Percentiles rank a stretch among this genome's conserved stretches.
Conservation (phyloP, 257 asterid genomes). For the Nicotiana benthamiana region DNA sequence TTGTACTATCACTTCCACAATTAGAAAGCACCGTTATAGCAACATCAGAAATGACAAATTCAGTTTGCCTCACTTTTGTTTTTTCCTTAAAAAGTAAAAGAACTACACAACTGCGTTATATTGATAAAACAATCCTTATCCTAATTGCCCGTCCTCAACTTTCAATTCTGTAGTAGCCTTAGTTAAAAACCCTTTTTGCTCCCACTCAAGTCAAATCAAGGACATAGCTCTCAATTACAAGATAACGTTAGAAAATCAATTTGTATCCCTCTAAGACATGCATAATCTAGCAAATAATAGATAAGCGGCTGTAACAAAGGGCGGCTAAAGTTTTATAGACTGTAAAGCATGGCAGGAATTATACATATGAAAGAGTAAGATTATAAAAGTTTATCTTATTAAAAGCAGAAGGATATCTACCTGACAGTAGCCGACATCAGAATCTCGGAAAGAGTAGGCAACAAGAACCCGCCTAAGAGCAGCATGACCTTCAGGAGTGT, state of each 20-base stretch:
- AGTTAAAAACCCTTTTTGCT: background rate
- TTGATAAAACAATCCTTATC: background rate
- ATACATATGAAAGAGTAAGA: too few relatives aligned
- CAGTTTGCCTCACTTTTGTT: background rate
- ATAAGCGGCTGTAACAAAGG: background rate
- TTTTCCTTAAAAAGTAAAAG: too few relatives aligned
- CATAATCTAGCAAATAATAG: background rate
- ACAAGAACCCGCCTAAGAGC: constrained; percentile 95
- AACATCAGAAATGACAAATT: background rate
- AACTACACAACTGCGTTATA: background rate
- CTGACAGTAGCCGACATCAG: constrained; percentile 99
- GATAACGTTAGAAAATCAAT: background rate
- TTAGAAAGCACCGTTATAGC: background rate
- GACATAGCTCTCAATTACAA: background rate
- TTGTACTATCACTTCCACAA: background rate
- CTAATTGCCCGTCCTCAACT: background rate
- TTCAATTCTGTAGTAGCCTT: background rate
- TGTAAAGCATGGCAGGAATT: background rate
- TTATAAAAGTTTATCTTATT: too few relatives aligned
- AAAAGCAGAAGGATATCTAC: constrained; percentile 18
- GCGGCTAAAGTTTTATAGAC: background rate
- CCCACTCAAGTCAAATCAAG: background rate
- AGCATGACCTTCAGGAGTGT: constrained; percentile 88
- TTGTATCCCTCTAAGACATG: background rate
- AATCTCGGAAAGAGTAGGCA: constrained; percentile 92